phyloP scores from a whole-genome alignment of 257 asterid genomes.

The Solanum sejunctum region DNA sequence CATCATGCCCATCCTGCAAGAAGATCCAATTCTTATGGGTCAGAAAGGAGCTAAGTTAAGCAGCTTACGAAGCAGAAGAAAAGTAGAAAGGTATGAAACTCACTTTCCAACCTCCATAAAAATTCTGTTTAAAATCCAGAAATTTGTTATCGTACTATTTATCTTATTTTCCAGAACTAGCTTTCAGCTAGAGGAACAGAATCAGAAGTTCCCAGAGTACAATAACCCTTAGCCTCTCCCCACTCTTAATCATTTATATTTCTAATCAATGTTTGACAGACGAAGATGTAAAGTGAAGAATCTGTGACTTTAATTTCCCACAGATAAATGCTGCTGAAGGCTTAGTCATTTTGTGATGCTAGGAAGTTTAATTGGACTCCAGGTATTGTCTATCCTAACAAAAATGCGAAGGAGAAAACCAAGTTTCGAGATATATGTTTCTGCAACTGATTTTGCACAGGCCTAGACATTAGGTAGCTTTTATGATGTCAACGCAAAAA shows the following conservation, averaged over 20 bases:
- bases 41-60: background rate
- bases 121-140: background rate
- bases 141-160: background rate
- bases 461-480: background rate
- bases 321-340: background rate
- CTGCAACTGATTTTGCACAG: background rate
- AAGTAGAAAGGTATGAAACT: background rate
- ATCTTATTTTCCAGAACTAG: background rate
- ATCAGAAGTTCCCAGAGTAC: background rate
- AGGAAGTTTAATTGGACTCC: background rate
- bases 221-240: background rate
- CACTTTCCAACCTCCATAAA: background rate
- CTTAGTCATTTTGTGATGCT: background rate
- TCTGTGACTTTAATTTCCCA: background rate
- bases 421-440: background rate
- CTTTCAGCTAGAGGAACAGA: background rate
- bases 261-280: background rate
- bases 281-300: background rate
- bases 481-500: background rate
- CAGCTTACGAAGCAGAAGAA: background rate
- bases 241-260: background rate
- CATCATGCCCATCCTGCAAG: conserved; percentile 71
- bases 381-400: background rate
- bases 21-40: background rate
- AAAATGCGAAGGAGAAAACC: background rate